phyloP scores from a whole-genome alignment of 257 asterid species.

The Capsicum pubescens region DNA sequence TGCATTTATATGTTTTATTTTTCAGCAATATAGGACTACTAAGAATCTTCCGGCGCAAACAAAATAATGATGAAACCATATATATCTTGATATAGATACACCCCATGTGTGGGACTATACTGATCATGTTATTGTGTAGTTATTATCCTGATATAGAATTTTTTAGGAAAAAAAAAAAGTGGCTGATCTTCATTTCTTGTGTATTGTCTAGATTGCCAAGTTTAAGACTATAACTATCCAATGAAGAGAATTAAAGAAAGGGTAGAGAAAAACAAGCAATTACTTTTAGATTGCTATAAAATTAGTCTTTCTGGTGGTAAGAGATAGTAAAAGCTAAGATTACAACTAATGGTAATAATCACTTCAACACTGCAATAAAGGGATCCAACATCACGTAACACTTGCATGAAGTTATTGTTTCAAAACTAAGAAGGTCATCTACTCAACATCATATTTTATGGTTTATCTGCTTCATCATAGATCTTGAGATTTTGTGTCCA shows the following conservation, averaged over 20 bases:
- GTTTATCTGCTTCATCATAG: not conserved
- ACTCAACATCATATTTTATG: not conserved
- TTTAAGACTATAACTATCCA: not conserved
- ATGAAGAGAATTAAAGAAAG: conserved; percentile 8
- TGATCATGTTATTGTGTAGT: not conserved
- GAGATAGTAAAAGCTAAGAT: not conserved
- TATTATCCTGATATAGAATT: not conserved
- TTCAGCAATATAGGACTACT: not conserved
- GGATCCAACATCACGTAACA: conserved; percentile 15
- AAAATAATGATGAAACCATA: not conserved
- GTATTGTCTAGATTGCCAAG: not conserved
- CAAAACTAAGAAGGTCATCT: not conserved
- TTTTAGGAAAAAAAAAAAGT: not conserved
- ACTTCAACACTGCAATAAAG: not conserved
- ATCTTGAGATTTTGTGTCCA: conserved; percentile 8
- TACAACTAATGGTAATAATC: not conserved
- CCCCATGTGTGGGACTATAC: not conserved
- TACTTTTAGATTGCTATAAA: not conserved
- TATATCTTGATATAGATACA: not conserved
- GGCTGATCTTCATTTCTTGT: conserved; percentile 8
- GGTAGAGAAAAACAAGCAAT: not conserved
- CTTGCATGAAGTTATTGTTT: not conserved
- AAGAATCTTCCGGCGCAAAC: not conserved
- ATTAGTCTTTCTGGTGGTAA: conserved; percentile 5
- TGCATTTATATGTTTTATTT: conserved; percentile 5